Evolutionary conservation across 805 yeast genomes (phyloP).

Genomic region (Metschnikowia bowlesiae): DNA sequence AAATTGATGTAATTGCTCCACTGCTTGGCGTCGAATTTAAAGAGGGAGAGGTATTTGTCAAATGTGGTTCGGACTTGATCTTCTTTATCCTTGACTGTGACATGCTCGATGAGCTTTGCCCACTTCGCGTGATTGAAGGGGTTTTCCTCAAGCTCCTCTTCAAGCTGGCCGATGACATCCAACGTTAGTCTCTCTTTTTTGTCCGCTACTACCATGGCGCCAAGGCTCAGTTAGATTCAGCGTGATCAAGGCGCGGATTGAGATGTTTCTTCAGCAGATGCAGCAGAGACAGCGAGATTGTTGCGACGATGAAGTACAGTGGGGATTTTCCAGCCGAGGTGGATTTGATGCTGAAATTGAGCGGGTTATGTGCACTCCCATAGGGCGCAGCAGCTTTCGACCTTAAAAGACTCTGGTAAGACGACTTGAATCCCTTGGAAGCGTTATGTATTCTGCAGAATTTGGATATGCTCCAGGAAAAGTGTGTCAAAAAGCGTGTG

Average conservation of each 20-base stretch:
- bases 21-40: constrained; percentile 59
- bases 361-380: constrained; percentile 1
- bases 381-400: not conserved
- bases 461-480: not conserved
- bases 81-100: constrained; percentile 47
- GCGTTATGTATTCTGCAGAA: not conserved
- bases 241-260: not conserved
- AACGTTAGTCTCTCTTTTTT: constrained; percentile 25
- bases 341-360: not conserved
- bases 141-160: constrained; percentile 48
- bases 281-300: not conserved
- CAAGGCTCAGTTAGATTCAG: not conserved
- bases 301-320: not conserved
- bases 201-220: constrained; percentile 12
- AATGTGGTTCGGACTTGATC: constrained; percentile 57
- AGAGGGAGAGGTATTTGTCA: constrained; percentile 56
- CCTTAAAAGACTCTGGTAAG: not conserved
- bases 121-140: constrained; percentile 55
- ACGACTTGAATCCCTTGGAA: too few species aligned
- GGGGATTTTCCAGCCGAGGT: constrained; percentile 2
- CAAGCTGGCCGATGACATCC: constrained; percentile 57
- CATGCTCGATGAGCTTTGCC: constrained; percentile 51
- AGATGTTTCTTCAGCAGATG: not conserved
- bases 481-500: not conserved
- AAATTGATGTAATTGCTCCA: constrained; percentile 73